A percentile compares a stretch with the other conserved stretches of the same genome.
These are phyloP conservation scores for Garcia nutans DNA, from an alignment of 345 rosid species.

Conservation along the genomic window DNA sequence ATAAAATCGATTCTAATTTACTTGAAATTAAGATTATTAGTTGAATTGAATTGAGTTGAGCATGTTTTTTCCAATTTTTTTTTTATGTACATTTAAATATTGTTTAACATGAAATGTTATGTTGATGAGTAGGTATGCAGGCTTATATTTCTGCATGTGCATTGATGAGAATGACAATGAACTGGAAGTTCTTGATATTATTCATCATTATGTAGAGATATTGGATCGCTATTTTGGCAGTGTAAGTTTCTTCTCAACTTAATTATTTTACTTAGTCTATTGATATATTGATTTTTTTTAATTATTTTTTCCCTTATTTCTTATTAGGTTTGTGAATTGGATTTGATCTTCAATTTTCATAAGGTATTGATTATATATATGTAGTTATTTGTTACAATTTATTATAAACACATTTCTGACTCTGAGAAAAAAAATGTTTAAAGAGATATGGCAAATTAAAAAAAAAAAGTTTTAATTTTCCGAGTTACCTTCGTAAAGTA, in stretches of 20 bases:
- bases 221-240: conserved; percentile 35
- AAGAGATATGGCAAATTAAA: too few relatives aligned
- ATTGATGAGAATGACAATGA: conserved; percentile 24
- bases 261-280: background rate
- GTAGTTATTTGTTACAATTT: too few relatives aligned
- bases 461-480: too few relatives aligned
- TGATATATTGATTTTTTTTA: background rate
- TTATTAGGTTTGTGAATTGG: conserved; percentile 25
- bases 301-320: background rate
- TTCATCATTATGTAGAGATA: conserved; percentile 32
- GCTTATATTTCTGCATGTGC: conserved; percentile 22
- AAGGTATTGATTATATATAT: conserved; percentile 14
- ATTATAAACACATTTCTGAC: too few relatives aligned
- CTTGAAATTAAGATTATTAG: too few relatives aligned
- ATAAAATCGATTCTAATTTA: too few relatives aligned
- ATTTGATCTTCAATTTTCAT: conserved; percentile 34
- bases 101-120: too few relatives aligned
- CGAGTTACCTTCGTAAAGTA: too few relatives aligned
- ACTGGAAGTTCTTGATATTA: conserved; percentile 29
- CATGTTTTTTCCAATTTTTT: too few relatives aligned
- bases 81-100: background rate
- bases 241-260: conserved; percentile 10
- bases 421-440: too few relatives aligned
- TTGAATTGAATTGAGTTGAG: too few relatives aligned
- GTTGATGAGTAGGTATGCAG: conserved; percentile 18